Evolutionary conservation across 225 moss, liverwort and hornwort species (phyloP), one percentile per base, ranked within the genome.

Genomic region (Anthoceros angustus): DNA sequence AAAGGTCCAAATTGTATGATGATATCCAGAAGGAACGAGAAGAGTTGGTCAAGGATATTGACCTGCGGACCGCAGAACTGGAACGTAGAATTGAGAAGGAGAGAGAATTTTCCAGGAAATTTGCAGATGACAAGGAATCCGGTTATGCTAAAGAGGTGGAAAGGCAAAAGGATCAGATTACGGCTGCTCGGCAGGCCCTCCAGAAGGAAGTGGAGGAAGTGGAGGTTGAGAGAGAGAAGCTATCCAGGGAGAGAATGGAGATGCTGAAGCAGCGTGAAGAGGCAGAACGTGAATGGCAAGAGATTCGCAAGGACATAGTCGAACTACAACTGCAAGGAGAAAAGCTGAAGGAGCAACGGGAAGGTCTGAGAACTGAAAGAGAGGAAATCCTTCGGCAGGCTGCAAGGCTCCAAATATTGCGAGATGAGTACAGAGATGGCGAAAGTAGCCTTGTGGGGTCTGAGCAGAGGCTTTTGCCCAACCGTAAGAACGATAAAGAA

Each of bases 241-340:
- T 99, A 43, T 92, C 87, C 61, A 83, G 74, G 39, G 98, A 92
- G 64, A 77, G 87, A 40, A 77, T 65, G 41, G 98, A 92, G 45
- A 80, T 92, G 20, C 49, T 86, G 67, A 86, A 86, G 68, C 89
- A 89, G 70, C 87, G 98, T 61, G 75, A 74, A 48, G 81, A 79
- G 5, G 86, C 98, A 7, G 98, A 99, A 72, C 81, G 67, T 40
- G 92, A 89, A 64, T 99, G 98, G 98, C 77, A 66, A 63, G 98
- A 92, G 69, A 92, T 99, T 25, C 89, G 86, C 68, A 92, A 92
- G 67, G 98, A 99, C 70, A 99, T 99, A 26, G 83, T 81, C 45
- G 77, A 92, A 77, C 77, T 99, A 8, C 78, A 89, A 63, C 78
- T 87, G n/a, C 98, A 99, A 64, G 81, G 98, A 50, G 89, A 89